phyloP scores from a whole-genome alignment of 2,329 filamentous ascomycete genomes.

The Leptographium procerum region DNA sequence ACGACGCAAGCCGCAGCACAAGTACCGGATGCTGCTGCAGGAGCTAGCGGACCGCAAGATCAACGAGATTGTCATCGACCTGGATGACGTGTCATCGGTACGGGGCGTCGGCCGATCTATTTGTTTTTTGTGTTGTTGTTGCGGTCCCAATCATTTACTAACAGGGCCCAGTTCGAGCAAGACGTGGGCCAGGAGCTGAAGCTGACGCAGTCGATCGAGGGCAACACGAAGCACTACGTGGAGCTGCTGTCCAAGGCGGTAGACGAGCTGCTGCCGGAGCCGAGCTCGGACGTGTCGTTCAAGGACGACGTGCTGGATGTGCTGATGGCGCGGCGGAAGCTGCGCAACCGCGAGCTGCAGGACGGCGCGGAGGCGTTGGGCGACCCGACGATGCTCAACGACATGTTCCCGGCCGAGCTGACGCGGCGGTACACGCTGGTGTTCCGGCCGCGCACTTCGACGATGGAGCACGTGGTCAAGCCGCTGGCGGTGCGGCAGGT shows the following conservation, averaged over 20 bases:
- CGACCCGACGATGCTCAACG: constrained; percentile 54
- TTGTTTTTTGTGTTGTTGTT: constrained; percentile 16
- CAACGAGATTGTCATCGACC: constrained; percentile 71
- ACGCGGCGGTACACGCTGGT: constrained; percentile 90
- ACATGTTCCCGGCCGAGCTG: constrained; percentile 82
- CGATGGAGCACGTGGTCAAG: constrained; percentile 50
- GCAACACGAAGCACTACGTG: constrained; percentile 90
- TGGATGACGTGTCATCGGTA: constrained; percentile 76
- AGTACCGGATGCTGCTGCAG: constrained; percentile 83
- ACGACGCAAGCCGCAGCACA: constrained; percentile 53
- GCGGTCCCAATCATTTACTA: not conserved
- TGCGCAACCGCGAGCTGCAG: constrained; percentile 67
- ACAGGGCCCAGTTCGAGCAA: constrained; percentile 58
- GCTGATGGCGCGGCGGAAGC: constrained; percentile 82
- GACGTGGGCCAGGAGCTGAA: constrained; percentile 53
- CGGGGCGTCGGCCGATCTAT: too few relatives aligned
- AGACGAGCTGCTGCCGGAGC: constrained; percentile 72
- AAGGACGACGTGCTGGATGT: constrained; percentile 97
- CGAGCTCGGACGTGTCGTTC: constrained; percentile 74
- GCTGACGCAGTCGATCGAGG: constrained; percentile 74
- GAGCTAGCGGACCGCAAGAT: constrained; percentile 70
- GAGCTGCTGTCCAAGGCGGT: constrained; percentile 83
- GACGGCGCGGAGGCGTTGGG: constrained; percentile 54
- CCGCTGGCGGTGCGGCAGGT: constrained; percentile 85
- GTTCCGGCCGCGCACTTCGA: constrained; percentile 81